phyloP scores from a whole-genome alignment of 805 yeast genomes.

The Blastobotrys parvus region DNA sequence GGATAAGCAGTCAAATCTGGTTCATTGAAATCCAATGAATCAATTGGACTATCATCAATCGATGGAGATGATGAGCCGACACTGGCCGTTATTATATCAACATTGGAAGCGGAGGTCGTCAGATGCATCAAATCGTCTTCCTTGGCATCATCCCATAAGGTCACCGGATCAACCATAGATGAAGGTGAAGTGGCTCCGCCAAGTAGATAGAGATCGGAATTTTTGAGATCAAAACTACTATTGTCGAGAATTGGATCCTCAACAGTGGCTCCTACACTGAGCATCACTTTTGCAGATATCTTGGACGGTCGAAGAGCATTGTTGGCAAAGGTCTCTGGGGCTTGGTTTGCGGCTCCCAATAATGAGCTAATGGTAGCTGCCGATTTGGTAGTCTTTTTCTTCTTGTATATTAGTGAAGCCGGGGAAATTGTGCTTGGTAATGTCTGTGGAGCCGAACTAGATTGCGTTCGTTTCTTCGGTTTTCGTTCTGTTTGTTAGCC shows the following conservation, averaged over 20 bases:
- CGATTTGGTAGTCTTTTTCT: slow-evolving; percentile 10
- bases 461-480: not conserved
- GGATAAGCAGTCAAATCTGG: slow-evolving; percentile 2
- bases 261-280: not conserved
- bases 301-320: not conserved
- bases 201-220: not conserved
- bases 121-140: not conserved
- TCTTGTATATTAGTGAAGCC: slow-evolving; percentile 15
- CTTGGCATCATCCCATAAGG: not conserved
- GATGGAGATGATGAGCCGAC: not conserved
- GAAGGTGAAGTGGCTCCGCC: not conserved
- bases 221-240: not conserved
- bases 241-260: not conserved
- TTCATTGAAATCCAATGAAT: not conserved
- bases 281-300: not conserved
- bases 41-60: not conserved
- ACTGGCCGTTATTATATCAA: not conserved
- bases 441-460: not conserved
- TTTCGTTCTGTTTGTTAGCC: no score
- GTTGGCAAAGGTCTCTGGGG: slow-evolving; percentile 3
- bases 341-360: not conserved
- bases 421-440: slow-evolving; percentile 18
- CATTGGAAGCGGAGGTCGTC: not conserved
- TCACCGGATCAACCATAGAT: not conserved
- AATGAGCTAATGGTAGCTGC: slow-evolving; percentile 2